These are phyloP conservation scores for Lichtheimia ramosa DNA, from an alignment of 371 early-diverging fungal species.

Conservation along the genomic window DNA sequence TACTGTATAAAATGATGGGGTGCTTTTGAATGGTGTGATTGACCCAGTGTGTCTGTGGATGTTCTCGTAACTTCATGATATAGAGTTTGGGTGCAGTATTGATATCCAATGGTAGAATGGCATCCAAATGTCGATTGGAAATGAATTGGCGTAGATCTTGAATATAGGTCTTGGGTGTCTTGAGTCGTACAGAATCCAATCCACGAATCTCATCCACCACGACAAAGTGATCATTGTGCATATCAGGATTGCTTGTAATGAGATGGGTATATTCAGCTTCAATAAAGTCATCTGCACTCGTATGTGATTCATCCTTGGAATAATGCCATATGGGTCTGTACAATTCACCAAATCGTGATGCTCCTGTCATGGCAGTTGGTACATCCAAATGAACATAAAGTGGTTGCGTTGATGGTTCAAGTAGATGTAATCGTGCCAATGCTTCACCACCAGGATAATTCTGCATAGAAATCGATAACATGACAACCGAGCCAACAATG, in stretches of 20 bases:
- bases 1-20: conserved; percentile 58
- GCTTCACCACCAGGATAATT: conserved; percentile 95
- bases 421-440: conserved; percentile 59
- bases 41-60: conserved; percentile 39
- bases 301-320: conserved; percentile 64
- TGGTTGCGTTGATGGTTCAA: conserved; percentile 27
- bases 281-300: conserved; percentile 45
- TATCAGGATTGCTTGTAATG: conserved; percentile 54
- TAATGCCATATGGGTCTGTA: conserved; percentile 57
- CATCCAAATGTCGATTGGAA: conserved; percentile 1
- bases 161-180: conserved; percentile 10
- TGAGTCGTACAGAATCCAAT: conserved; percentile 22
- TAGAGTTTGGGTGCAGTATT: conserved; percentile 28
- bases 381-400: conserved; percentile 79
- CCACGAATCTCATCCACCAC: conserved; percentile 34
- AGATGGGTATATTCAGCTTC: conserved; percentile 66
- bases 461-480: conserved; percentile 62
- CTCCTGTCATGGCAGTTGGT: conserved; percentile 87
- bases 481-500: conserved; percentile 38
- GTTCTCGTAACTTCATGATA: conserved; percentile 20
- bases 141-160: conserved; percentile 7
- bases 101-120: conserved; percentile 19
- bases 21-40: conserved; percentile 40
- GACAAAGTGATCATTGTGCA: conserved; percentile 41
- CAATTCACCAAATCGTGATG: conserved; percentile 67